phyloP scores from a whole-genome alignment of 306 rosid genomes.

The Cyamopsis tetragonoloba region DNA sequence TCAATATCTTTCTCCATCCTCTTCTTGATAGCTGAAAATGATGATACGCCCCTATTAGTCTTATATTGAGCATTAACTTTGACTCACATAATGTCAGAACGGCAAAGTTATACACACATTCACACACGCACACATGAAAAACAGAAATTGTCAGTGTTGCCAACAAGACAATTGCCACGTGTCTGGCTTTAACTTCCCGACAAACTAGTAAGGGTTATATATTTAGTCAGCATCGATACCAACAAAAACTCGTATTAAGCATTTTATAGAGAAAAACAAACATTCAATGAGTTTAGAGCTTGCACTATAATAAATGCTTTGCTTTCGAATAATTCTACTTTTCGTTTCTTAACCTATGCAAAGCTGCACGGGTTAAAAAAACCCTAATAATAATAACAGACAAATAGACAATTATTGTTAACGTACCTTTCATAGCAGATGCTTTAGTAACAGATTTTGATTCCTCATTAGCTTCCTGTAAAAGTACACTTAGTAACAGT shows the following conservation, averaged over 20 bases:
- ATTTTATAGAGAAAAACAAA: too few species aligned
- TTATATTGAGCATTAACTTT: neutral
- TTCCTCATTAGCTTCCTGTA: constrained; percentile 81
- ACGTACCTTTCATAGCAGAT: constrained; percentile 80
- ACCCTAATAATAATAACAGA: too few species aligned
- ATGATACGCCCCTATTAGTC: constrained; percentile 11
- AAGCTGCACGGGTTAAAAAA: too few species aligned
- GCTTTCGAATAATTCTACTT: too few species aligned
- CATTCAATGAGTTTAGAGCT: too few species aligned
- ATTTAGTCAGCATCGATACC: neutral
- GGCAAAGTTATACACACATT: too few species aligned
- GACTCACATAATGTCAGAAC: neutral
- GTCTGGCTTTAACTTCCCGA: neutral
- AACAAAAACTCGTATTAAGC: too few species aligned
- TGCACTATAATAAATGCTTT: too few species aligned
- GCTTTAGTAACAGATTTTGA: constrained; percentile 91
- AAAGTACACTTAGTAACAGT: constrained; percentile 4
- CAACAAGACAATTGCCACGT: neutral
- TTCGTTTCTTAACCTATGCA: too few species aligned
- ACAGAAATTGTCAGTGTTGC: too few species aligned
- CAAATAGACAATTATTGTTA: neutral
- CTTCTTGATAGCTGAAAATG: constrained; percentile 78
- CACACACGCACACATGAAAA: too few species aligned
- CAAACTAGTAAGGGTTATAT: constrained; percentile 7
- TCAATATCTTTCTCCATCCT: constrained; percentile 97